These are phyloP conservation scores for Xylaria hypoxylon DNA, from an alignment of 2,329 filamentous ascomycete genomes.

Conservation along the genomic window DNA sequence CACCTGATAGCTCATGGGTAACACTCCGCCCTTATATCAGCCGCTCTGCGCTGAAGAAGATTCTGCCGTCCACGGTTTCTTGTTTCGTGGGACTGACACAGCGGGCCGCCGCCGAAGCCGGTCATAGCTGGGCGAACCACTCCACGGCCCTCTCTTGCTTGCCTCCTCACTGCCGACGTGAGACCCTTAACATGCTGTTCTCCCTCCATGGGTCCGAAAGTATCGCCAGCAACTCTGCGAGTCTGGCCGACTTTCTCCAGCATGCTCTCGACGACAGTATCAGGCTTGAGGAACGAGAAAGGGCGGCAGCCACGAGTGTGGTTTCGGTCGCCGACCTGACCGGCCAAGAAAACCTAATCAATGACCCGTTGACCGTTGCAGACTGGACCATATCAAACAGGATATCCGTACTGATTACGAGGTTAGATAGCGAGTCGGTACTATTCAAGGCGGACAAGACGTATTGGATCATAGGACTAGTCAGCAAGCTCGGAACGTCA, in stretches of 20 bases:
- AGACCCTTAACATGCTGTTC: slow-evolving; percentile 10
- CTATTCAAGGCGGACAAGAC: slow-evolving; percentile 34
- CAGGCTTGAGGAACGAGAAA: background rate
- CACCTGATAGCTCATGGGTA: background rate
- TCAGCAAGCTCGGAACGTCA: slow-evolving; percentile 31
- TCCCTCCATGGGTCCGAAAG: slow-evolving; percentile 7
- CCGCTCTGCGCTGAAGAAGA: slow-evolving; percentile 6
- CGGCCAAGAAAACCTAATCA: background rate
- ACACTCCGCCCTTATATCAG: slow-evolving; percentile 12
- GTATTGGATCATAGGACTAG: slow-evolving; percentile 42
- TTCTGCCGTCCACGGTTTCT: slow-evolving; percentile 10
- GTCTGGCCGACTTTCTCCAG: background rate
- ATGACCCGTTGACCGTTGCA: slow-evolving; percentile 13
- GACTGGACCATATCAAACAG: slow-evolving; percentile 20
- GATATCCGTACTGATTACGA: slow-evolving; percentile 9
- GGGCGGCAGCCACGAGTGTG: background rate
- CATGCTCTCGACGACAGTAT: background rate
- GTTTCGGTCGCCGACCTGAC: background rate
- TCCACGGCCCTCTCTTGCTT: slow-evolving; percentile 12
- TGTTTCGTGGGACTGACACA: slow-evolving; percentile 16
- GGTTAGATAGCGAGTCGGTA: slow-evolving; percentile 22
- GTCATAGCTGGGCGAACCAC: background rate
- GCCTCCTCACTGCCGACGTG: slow-evolving; percentile 17
- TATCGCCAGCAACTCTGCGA: background rate
- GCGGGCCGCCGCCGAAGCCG: slow-evolving; percentile 4